These are phyloP conservation scores for Cicer chorassanicum DNA, from an alignment of 306 rosid species.

Conservation along the genomic window DNA sequence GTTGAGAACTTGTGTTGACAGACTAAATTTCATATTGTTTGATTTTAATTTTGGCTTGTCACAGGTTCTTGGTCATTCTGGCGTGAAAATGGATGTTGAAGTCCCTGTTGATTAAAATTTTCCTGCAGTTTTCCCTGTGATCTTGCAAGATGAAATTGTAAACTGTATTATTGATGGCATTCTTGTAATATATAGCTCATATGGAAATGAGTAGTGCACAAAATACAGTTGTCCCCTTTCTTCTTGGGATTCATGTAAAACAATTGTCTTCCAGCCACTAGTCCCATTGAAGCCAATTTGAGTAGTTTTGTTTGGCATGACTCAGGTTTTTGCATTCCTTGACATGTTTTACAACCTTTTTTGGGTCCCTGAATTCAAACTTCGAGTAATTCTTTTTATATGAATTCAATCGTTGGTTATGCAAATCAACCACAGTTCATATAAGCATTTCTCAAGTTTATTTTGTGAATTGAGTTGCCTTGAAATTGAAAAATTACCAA, in stretches of 20 bases:
- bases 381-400: constrained; percentile 8
- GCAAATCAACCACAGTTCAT: neutral
- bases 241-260: constrained; percentile 44
- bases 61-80: constrained; percentile 73
- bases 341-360: constrained; percentile 17
- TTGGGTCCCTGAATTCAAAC: constrained; percentile 13
- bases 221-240: constrained; percentile 26
- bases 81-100: constrained; percentile 80
- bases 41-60: constrained; percentile 39
- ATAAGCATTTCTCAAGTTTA: neutral
- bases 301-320: constrained; percentile 26
- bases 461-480: neutral
- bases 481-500: neutral
- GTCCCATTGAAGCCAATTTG: constrained; percentile 26
- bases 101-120: constrained; percentile 68
- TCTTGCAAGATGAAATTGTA: constrained; percentile 36
- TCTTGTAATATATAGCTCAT: constrained; percentile 40
- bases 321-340: constrained; percentile 11
- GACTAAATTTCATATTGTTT: neutral
- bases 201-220: constrained; percentile 44
- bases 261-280: constrained; percentile 40
- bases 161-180: neutral
- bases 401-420: constrained; percentile 5
- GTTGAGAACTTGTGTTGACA: constrained; percentile 20
- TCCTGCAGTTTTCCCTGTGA: constrained; percentile 25